These are phyloP conservation scores for Asterella californica DNA, from an alignment of 225 moss, liverwort and hornwort genomes.

Conservation along the genomic window DNA sequence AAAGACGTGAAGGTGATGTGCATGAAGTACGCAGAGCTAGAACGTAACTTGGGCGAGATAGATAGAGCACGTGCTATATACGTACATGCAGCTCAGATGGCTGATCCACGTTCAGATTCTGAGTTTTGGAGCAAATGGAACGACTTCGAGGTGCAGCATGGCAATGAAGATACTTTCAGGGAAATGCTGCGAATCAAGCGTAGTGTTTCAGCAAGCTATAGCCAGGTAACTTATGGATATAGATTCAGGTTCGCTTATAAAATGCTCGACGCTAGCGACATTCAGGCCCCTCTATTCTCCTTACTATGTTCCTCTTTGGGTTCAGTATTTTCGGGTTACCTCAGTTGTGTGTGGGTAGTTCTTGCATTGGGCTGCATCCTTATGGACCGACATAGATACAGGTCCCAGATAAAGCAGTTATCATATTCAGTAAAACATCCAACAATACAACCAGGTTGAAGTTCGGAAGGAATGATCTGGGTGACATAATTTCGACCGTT, in stretches of 20 bases:
- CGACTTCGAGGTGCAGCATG: constrained; percentile 97
- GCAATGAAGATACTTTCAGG: constrained; percentile 95
- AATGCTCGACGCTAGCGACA: no score
- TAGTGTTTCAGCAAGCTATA: constrained; percentile 97
- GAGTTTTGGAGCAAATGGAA: constrained; percentile 99
- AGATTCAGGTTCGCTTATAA: no score
- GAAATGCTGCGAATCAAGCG: constrained; percentile 97
- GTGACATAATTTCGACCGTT: not conserved
- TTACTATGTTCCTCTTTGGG: no score
- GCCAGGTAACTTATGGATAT: constrained; percentile 50
- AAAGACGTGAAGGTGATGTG: constrained; percentile 98
- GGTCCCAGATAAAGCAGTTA: no score
- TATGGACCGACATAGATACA: no score
- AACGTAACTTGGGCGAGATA: constrained; percentile 88
- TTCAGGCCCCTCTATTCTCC: no score
- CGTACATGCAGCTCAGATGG: constrained; percentile 91
- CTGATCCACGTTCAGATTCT: constrained; percentile 90
- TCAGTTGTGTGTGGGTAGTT: no score
- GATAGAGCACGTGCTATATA: constrained; percentile 90
- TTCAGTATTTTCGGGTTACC: no score
- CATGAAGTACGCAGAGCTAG: constrained; percentile 95
- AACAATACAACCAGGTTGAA: no score
- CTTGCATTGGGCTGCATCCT: no score
- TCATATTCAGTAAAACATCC: no score
- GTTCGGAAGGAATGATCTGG: no score